Evolutionary conservation across 306 rosid species (phyloP), one percentile per base, ranked within the genome.

Genomic region (Quercus bicolor): DNA sequence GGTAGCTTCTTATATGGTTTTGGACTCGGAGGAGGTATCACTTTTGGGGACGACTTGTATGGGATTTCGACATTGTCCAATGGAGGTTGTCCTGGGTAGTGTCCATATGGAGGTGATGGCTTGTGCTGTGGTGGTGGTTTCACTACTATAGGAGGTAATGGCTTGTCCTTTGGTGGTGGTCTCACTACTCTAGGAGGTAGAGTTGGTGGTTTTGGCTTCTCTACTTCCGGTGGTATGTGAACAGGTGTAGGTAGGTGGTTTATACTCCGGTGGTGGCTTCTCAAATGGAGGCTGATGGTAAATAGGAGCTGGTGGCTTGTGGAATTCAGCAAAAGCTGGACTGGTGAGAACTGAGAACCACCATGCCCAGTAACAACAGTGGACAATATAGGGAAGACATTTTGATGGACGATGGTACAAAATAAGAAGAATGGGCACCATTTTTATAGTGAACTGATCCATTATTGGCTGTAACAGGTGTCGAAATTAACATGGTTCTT

Each of bases 271-370:
- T 0, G 80, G 86, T 2, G 82, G 70, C n/a, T 5, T 48, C 18
- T 0, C 26, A 18, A 33, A 2, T 31, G 72, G 72, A 68, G 18
- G 28, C 0, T 8, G 45, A 40, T 40, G 45, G 45, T 40, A 40
- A 40, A 40, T 8, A 2, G 45, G 45, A 40, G 45, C 45, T 40
- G 45, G 12, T 40, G 72, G 23, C 53, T 68, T 34, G 28, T 34
- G 20, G 60, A 51, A 72, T 48, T 26, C 60, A 23, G 75, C 45
- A 51, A 72, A 6, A 21, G 21, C 60, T 13, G 61, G 23, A 15
- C 21, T 72, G 21, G 43, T 52, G 61, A 72, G n/a, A 72, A 13
- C n/a, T 52, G 61, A 72, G n/a, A 72, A 13, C n/a, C 75, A 72
- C 75, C 12, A 72, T 9, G 56, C 73, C 28, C 11, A 68, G 73